phyloP scores from a whole-genome alignment of 148 eudicot species.

The Suaeda aralocaspica region DNA sequence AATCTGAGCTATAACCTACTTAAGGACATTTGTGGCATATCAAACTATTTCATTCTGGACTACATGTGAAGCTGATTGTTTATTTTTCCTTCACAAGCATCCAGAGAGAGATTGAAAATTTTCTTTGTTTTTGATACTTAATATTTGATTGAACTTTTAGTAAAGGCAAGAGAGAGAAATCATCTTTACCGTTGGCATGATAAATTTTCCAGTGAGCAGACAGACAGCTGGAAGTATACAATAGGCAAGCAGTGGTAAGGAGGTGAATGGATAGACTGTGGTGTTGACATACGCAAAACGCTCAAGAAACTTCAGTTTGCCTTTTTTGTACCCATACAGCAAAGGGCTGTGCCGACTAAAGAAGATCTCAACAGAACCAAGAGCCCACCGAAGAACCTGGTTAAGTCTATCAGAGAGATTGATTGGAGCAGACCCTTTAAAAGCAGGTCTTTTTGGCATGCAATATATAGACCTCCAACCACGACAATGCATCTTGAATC shows the following conservation, averaged over 20 bases:
- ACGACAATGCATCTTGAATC: conserved; percentile 99
- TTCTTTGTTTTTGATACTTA: not conserved
- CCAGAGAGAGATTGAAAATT: not conserved
- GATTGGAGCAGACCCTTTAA: conserved; percentile 95
- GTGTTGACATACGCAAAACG: conserved; percentile 91
- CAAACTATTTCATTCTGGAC: not conserved
- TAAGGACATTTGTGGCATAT: not conserved
- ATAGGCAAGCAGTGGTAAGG: conserved; percentile 91
- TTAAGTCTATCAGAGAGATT: conserved; percentile 96
- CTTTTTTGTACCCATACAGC: conserved; percentile 78
- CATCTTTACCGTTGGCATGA: conserved; percentile 90
- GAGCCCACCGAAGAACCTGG: conserved; percentile 99
- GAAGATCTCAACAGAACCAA: conserved; percentile 96
- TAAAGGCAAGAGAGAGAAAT: conserved; percentile 7
- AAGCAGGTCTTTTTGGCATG: conserved; percentile 88
- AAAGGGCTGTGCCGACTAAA: conserved; percentile 94
- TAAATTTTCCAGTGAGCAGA: conserved; percentile 94
- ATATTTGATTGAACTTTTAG: not conserved
- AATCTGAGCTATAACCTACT: not conserved
- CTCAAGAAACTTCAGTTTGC: conserved; percentile 92
- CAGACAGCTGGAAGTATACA: conserved; percentile 93
- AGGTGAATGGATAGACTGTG: conserved; percentile 91
- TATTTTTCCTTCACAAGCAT: conserved; percentile 1
- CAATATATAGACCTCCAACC: conserved; percentile 99
- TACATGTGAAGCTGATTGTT: conserved; percentile 10